phyloP scores from a whole-genome alignment of 2,329 filamentous ascomycete genomes.

The Beauveria rudraprayagi region DNA sequence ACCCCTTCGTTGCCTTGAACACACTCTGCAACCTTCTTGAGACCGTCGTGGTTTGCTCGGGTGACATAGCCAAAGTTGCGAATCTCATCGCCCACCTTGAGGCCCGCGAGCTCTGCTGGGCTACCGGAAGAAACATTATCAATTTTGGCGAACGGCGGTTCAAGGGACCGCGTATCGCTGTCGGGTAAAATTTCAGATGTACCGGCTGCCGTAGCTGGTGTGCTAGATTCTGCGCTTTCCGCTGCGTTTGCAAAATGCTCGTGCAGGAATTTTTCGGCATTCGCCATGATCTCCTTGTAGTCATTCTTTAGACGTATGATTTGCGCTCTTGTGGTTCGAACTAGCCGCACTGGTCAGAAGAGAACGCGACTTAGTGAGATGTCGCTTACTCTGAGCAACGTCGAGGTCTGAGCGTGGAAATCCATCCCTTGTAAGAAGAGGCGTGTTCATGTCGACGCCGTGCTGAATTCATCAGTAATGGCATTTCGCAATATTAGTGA shows the following conservation, averaged over 20 bases:
- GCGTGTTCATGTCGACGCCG: constrained; percentile 85
- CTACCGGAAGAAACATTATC: constrained; percentile 72
- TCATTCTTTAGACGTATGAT: constrained; percentile 90
- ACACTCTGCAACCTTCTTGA: constrained; percentile 79
- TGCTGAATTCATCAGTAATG: constrained; percentile 49
- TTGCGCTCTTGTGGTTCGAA: constrained; percentile 83
- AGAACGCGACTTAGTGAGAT: not conserved
- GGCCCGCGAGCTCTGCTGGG: constrained; percentile 74
- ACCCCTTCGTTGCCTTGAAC: constrained; percentile 88
- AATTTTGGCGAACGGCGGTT: constrained; percentile 69
- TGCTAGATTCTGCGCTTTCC: constrained; percentile 34
- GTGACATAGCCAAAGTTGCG: constrained; percentile 80
- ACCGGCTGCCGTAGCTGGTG: constrained; percentile 14
- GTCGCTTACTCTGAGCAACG: constrained; percentile 72
- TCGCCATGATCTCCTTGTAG: constrained; percentile 79
- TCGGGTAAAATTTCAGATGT: constrained; percentile 23
- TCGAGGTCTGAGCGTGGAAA: constrained; percentile 92
- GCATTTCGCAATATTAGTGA: not conserved
- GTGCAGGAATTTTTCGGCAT: constrained; percentile 80
- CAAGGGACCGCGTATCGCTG: constrained; percentile 19
- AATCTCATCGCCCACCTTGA: constrained; percentile 74
- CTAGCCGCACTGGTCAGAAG: constrained; percentile 35
- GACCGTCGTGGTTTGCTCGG: constrained; percentile 73
- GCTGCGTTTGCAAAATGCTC: constrained; percentile 73
- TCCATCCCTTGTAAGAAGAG: constrained; percentile 78